phyloP scores from a whole-genome alignment of 495 filamentous ascomycete genomes.

The Xylaria grammica region DNA sequence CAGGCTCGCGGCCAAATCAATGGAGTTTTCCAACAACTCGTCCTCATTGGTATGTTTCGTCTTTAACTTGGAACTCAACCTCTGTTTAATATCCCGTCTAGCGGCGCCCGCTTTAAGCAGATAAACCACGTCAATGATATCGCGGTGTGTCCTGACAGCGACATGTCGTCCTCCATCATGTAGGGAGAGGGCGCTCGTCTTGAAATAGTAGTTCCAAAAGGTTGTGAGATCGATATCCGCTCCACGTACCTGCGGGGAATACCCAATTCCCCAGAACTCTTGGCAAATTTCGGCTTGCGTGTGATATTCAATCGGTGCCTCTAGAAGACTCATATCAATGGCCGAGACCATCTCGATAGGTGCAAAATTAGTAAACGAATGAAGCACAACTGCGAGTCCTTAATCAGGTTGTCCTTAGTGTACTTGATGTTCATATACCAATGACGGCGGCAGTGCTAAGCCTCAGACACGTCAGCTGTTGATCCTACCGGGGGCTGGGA shows the following conservation, averaged over 20 bases:
- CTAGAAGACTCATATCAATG: neutral
- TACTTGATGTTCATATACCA: neutral
- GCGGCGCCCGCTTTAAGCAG: neutral
- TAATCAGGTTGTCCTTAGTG: neutral
- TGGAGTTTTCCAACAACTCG: conserved; percentile 19
- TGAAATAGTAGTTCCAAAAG: neutral
- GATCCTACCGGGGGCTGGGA: neutral
- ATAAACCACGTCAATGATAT: conserved; percentile 4
- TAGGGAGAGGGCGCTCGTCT: neutral
- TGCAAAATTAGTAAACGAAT: neutral
- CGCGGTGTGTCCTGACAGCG: conserved; percentile 19
- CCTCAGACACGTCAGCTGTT: no score
- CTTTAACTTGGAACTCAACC: conserved; percentile 2
- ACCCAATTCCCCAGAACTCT: neutral
- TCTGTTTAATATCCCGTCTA: conserved; percentile 6
- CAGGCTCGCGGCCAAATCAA: conserved; percentile 27
- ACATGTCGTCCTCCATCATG: conserved; percentile 22
- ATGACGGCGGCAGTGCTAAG: neutral
- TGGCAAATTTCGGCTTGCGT: neutral
- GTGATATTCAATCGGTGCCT: neutral
- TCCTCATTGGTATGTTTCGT: neutral
- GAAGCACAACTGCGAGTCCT: neutral
- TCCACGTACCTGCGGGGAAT: neutral
- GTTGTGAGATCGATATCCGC: neutral
- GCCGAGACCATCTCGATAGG: neutral